A percentile compares a stretch with the other conserved stretches of the same genome.
phyloP scores from a whole-genome alignment of 768 basidiomycete species.

The Tephrocybe sp. region DNA sequence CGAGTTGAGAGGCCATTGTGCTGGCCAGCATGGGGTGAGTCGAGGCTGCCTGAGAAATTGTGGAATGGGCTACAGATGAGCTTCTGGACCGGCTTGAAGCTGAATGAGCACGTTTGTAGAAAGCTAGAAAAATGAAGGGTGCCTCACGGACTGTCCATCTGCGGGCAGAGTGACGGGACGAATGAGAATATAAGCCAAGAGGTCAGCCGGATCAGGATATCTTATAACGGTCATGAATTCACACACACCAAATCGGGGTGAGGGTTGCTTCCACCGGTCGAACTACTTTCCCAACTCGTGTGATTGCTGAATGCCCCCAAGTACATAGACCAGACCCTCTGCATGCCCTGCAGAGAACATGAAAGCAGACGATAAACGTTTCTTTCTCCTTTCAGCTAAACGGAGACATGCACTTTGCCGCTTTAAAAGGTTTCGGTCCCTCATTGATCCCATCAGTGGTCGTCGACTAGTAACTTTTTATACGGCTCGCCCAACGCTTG shows the following conservation, averaged over 20 bases:
- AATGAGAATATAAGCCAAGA: constrained; percentile 3
- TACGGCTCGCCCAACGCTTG: no score
- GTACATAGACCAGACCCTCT: constrained; percentile 13
- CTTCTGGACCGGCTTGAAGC: constrained; percentile 17
- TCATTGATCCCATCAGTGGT: no score
- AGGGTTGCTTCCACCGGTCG: background rate
- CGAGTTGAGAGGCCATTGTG: constrained; percentile 14
- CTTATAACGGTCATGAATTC: no score
- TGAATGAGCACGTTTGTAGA: constrained; percentile 6
- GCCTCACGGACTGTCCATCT: constrained; percentile 21
- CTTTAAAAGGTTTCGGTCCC: no score
- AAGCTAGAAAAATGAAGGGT: constrained; percentile 3
- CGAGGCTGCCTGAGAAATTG: constrained; percentile 19
- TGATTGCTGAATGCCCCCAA: background rate
- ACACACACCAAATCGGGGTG: constrained; percentile 7
- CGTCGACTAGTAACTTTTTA: no score
- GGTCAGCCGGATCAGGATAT: constrained; percentile 9
- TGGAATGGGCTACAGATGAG: constrained; percentile 21
- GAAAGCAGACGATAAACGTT: background rate
- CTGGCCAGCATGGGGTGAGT: constrained; percentile 19
- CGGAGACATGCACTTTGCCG: background rate
- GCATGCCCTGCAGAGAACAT: constrained; percentile 2
- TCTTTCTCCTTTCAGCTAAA: constrained; percentile 1
- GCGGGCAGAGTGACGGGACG: constrained; percentile 4
- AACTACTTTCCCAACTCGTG: constrained; percentile 5